Conservation (phyloP, 1,284 basidiomycete genomes). For the Puccinia horiana region DNA sequence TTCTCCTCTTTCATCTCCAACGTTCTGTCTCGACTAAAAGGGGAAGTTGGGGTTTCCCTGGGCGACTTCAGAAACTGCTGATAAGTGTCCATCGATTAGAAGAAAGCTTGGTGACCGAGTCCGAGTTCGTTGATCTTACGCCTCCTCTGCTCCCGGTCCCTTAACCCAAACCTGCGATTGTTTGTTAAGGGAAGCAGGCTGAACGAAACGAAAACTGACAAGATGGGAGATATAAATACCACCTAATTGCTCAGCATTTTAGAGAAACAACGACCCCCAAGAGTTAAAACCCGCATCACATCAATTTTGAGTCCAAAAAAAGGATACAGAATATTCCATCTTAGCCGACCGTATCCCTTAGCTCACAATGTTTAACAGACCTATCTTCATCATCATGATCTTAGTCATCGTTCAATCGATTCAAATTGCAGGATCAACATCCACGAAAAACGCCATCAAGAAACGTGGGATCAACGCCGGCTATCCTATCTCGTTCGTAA, state of each 20-base stretch:
- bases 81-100: background rate
- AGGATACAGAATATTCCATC: background rate
- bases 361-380: background rate
- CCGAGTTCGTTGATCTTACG: background rate
- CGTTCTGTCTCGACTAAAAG: background rate
- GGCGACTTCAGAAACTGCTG: background rate
- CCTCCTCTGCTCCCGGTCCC: background rate
- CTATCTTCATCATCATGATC: background rate
- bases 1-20: background rate
- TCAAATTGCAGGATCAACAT: background rate
- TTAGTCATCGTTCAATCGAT: slow-evolving; percentile 1
- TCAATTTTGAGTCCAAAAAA: background rate
- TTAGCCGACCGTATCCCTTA: background rate
- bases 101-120: background rate
- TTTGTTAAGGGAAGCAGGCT: background rate
- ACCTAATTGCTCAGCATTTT: background rate
- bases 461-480: background rate
- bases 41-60: background rate
- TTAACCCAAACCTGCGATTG: background rate
- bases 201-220: background rate
- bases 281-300: background rate
- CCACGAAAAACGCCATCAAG: background rate
- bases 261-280: background rate
- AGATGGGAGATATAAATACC: background rate
- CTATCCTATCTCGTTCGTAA: background rate